phyloP scores from a whole-genome alignment of 2,329 filamentous ascomycete genomes.

The Ascochyta viciae-villosae region DNA sequence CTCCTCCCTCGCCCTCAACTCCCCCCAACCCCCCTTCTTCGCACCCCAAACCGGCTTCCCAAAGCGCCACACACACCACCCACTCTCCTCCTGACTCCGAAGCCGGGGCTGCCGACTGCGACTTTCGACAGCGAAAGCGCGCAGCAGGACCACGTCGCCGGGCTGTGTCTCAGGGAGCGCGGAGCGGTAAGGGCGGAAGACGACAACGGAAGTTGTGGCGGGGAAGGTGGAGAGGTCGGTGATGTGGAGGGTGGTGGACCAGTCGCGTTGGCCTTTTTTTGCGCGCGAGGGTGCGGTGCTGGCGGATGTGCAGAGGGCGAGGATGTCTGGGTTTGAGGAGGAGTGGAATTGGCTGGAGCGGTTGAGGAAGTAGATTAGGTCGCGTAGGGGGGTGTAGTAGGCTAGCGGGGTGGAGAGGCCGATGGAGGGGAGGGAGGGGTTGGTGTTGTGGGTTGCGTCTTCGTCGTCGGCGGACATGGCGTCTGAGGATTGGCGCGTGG shows the following conservation, averaged over 20 bases:
- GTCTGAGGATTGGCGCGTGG: constrained; percentile 14
- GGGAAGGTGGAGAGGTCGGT: constrained; percentile 48
- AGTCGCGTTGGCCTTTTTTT: constrained; percentile 53
- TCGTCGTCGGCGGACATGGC: constrained; percentile 20
- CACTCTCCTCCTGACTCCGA: constrained; percentile 52
- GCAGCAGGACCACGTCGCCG: constrained; percentile 56
- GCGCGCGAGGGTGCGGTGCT: constrained; percentile 47
- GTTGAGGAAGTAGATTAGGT: constrained; percentile 52
- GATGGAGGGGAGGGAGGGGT: constrained; percentile 29
- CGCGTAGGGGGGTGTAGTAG: constrained; percentile 56
- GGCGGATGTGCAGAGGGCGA: constrained; percentile 52
- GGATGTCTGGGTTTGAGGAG: constrained; percentile 48
- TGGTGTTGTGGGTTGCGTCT: constrained; percentile 3
- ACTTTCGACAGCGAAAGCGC: constrained; percentile 53
- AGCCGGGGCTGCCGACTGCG: constrained; percentile 46
- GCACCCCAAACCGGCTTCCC: constrained; percentile 38
- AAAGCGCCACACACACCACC: constrained; percentile 58
- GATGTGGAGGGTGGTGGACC: constrained; percentile 52
- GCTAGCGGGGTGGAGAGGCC: constrained; percentile 51
- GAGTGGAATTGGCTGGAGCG: constrained; percentile 45
- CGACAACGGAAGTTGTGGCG: constrained; percentile 42
- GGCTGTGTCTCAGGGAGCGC: constrained; percentile 50
- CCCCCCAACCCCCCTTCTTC: constrained; percentile 37
- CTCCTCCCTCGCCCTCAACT: constrained; percentile 49
- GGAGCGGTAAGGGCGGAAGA: constrained; percentile 53